phyloP scores from a whole-genome alignment of 192 early-diverging fungal genomes.

The Entomortierella lignicola region DNA sequence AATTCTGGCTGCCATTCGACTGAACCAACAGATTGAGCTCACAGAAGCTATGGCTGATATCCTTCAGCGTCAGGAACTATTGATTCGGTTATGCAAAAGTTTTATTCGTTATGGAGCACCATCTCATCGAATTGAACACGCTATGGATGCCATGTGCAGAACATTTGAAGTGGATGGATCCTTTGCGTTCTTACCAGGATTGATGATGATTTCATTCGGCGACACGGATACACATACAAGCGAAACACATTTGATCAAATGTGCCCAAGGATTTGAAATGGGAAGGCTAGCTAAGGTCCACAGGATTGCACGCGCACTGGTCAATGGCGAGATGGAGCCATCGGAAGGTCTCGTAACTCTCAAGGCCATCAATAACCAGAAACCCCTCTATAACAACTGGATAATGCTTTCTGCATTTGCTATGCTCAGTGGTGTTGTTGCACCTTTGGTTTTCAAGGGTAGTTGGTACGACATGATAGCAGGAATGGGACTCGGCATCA shows the following conservation, averaged over 20 bases:
- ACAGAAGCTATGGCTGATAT: constrained; percentile 47
- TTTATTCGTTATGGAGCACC: constrained; percentile 64
- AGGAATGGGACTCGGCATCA: constrained; percentile 44
- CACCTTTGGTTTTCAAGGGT: constrained; percentile 76
- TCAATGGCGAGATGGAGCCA: constrained; percentile 64
- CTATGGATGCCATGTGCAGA: constrained; percentile 59
- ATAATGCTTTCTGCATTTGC: constrained; percentile 58
- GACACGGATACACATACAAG: constrained; percentile 81
- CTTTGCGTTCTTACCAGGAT: constrained; percentile 73
- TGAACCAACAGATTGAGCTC: constrained; percentile 24
- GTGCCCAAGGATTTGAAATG: constrained; percentile 73
- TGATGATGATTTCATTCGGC: constrained; percentile 81
- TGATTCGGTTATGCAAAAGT: constrained; percentile 61
- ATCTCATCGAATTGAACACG: constrained; percentile 60
- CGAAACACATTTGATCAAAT: constrained; percentile 78
- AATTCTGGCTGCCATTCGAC: constrained; percentile 10
- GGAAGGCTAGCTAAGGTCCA: constrained; percentile 72
- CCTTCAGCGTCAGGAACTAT: constrained; percentile 58
- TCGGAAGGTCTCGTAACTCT: constrained; percentile 61
- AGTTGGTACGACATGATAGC: constrained; percentile 71
- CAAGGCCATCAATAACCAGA: constrained; percentile 67
- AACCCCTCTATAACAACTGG: constrained; percentile 70
- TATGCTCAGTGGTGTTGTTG: constrained; percentile 65
- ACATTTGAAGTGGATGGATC: constrained; percentile 72
- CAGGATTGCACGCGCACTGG: constrained; percentile 64